These are phyloP conservation scores for Eucalyptus albens DNA, from an alignment of 345 rosid genomes.

Conservation along the genomic window DNA sequence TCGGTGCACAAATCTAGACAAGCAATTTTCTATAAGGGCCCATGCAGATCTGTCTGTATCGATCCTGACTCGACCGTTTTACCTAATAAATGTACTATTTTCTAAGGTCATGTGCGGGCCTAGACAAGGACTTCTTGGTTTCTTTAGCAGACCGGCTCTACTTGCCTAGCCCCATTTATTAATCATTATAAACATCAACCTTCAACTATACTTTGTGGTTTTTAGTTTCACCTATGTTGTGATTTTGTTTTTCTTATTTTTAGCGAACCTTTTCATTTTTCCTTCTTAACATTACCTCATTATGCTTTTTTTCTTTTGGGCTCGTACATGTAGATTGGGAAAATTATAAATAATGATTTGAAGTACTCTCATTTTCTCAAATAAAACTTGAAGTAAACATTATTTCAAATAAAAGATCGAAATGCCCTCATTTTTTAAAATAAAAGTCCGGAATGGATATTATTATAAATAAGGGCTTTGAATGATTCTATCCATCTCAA, in stretches of 20 bases:
- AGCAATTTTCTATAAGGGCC: background rate
- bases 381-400: accelerated
- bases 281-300: background rate
- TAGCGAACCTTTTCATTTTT: background rate
- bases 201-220: background rate
- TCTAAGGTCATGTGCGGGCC: background rate
- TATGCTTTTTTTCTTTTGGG: no score
- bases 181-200: background rate
- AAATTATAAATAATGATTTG: no score
- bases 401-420: accelerated
- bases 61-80: background rate
- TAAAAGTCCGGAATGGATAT: accelerated
- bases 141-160: background rate
- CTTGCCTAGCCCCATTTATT: no score
- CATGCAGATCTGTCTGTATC: no score
- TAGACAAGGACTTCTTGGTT: background rate
- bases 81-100: background rate
- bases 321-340: background rate
- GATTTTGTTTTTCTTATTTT: background rate
- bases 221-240: background rate
- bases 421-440: accelerated
- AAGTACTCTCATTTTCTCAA: no score
- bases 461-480: accelerated
- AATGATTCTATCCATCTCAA: no score
- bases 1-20: background rate